Conservation (phyloP, 2,329 filamentous ascomycete genomes). For the Botrytis sinoallii region DNA sequence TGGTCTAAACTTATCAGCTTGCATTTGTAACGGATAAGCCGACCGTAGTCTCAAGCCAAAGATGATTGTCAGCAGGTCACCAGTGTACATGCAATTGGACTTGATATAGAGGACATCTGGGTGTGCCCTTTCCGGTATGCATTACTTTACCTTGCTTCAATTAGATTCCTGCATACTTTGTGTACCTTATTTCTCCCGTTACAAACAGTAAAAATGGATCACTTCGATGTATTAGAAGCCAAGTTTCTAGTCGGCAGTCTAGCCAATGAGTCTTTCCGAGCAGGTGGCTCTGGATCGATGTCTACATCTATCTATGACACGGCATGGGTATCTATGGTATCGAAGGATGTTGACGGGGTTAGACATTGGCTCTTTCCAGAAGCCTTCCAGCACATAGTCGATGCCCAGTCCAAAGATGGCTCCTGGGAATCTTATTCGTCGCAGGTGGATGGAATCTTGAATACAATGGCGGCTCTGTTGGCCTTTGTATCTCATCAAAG, state of each 20-base stretch:
- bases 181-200: background rate
- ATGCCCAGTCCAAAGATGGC: background rate
- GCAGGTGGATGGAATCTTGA: slow-evolving; percentile 15
- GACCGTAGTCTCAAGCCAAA: background rate
- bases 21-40: background rate
- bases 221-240: background rate
- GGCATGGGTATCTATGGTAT: slow-evolving; percentile 6
- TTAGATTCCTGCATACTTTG: background rate
- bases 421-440: background rate
- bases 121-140: background rate
- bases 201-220: background rate
- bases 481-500: slow-evolving; percentile 10
- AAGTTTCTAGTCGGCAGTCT: background rate
- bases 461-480: slow-evolving; percentile 10
- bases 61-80: background rate
- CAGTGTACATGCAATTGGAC: background rate
- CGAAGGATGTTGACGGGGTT: background rate
- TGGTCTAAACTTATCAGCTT: background rate
- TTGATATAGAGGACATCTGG: background rate
- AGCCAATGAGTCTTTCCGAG: background rate
- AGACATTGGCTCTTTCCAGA: slow-evolving; percentile 1
- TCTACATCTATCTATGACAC: slow-evolving; percentile 11
- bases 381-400: background rate
- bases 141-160: background rate
- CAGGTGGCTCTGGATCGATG: background rate